Conservation (phyloP, 345 rosid species). For the Euphorbia peplus region DNA sequence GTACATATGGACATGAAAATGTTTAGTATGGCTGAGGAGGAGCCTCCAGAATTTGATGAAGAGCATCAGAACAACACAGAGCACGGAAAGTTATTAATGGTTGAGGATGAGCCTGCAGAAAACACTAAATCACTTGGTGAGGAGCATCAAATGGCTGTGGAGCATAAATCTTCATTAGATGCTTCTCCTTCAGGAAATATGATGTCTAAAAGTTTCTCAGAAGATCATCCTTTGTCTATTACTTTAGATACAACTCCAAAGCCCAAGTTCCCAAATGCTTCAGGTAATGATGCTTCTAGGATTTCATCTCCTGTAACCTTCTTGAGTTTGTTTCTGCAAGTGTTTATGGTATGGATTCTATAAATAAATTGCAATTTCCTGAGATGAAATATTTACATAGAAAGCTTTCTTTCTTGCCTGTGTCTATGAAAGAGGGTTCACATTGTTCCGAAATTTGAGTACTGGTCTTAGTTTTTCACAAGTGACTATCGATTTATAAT, state of each 20-base stretch:
- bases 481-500: background rate
- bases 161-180: constrained; percentile 23
- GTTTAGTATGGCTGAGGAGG: constrained; percentile 22
- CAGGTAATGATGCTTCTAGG: constrained; percentile 35
- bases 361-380: background rate
- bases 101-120: constrained; percentile 28
- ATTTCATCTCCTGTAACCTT: background rate
- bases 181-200: constrained; percentile 20
- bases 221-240: constrained; percentile 33
- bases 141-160: constrained; percentile 27
- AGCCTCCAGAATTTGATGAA: constrained; percentile 27
- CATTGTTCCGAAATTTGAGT: background rate
- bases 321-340: background rate
- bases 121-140: constrained; percentile 23
- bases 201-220: constrained; percentile 15
- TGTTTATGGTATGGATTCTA: background rate
- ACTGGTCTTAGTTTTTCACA: background rate
- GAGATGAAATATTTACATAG: background rate
- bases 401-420: background rate
- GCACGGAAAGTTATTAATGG: constrained; percentile 17
- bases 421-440: background rate
- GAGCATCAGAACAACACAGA: constrained; percentile 29
- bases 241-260: constrained; percentile 41
- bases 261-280: constrained; percentile 35
- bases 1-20: constrained; percentile 9